Evolutionary conservation across 2,329 filamentous ascomycete species (phyloP), one percentile per base, ranked within the genome.

Genomic region (Pseudogymnoascus sp.): DNA sequence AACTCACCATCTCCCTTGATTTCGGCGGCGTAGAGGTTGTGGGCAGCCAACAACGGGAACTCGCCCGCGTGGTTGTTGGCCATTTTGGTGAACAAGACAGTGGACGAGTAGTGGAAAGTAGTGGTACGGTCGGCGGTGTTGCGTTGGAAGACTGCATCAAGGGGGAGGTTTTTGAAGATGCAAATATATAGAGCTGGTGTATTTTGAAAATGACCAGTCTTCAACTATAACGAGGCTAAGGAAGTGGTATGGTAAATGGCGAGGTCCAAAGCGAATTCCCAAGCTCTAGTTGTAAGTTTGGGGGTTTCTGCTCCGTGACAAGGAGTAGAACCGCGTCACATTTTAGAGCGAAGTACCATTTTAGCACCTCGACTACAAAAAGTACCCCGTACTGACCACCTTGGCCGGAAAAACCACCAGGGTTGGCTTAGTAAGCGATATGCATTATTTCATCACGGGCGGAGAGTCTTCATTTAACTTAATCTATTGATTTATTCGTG

Each of bases 1-100:
- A 61, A 76, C 80, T 78, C 79, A 84, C 85, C 85, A 74, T 87
- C 84, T 63, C 84, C 85, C 64, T 76, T 75, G 58, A 83, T 86
- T 39, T 81, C 75, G 61, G 79, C 74, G 62, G 81, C 80, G 74
- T 86, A 86, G 61, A 88, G 76, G 66, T 81, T 81, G 67, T 81
- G 74, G 63, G 76, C 76, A 59, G 77, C 76, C 63, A 88, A 78
- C 65, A 83, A 75, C 66, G 81, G 81, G 66, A 84, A 84, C 70
- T 83, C 80, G 65, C 76, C 74, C 62, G 66, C 29, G 35, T 59
- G 33, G 57, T 39, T 40, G 57, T 59, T 59, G 37, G 57, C 57
- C 57, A 59, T 59, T 37, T 37, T 54, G 47, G 47, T 10, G 47
- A 11, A 54, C 26, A 17, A 17, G 26, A 54, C 47, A 17, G 47